Percentiles rank a stretch among this genome's conserved stretches.
Conservation (phyloP, 768 basidiomycete genomes). For the Hygrophorus russula region DNA sequence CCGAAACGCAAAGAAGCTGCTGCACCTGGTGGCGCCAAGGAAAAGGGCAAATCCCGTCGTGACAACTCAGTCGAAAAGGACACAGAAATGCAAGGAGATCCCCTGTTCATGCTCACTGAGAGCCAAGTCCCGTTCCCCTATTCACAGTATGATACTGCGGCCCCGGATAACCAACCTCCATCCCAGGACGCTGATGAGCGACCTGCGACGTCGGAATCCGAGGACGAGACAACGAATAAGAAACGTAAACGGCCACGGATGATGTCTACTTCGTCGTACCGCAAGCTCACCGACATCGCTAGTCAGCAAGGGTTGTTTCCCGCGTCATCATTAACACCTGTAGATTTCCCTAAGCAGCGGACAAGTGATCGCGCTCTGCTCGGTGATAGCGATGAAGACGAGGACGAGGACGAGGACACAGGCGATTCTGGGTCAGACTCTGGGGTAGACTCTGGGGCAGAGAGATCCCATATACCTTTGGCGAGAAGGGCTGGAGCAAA, state of each 20-base stretch:
- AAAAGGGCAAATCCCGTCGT: neutral
- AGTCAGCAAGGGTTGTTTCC: slow-evolving; percentile 24
- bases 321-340: slow-evolving; percentile 19
- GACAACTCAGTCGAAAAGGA: slow-evolving; percentile 1
- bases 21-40: neutral
- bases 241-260: slow-evolving; percentile 4
- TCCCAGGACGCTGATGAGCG: neutral
- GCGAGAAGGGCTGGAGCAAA: slow-evolving; percentile 39
- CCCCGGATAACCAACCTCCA: neutral
- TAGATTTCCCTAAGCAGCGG: slow-evolving; percentile 1
- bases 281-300: slow-evolving; percentile 44
- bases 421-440: slow-evolving; percentile 28
- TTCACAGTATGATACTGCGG: slow-evolving; percentile 25
- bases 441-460: slow-evolving; percentile 18
- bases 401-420: slow-evolving; percentile 25
- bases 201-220: neutral
- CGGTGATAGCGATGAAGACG: slow-evolving; percentile 21
- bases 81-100: slow-evolving; percentile 10
- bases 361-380: slow-evolving; percentile 27
- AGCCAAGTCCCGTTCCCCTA: slow-evolving; percentile 46
- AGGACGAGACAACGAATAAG: slow-evolving; percentile 13
- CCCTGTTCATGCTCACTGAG: slow-evolving; percentile 40
- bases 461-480: slow-evolving; percentile 50
- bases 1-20: slow-evolving; percentile 5
- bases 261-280: slow-evolving; percentile 21